Evolutionary conservation across 2,329 filamentous ascomycete species (phyloP), one percentile per base, ranked within the genome.

Genomic region (Fusarium sp.): DNA sequence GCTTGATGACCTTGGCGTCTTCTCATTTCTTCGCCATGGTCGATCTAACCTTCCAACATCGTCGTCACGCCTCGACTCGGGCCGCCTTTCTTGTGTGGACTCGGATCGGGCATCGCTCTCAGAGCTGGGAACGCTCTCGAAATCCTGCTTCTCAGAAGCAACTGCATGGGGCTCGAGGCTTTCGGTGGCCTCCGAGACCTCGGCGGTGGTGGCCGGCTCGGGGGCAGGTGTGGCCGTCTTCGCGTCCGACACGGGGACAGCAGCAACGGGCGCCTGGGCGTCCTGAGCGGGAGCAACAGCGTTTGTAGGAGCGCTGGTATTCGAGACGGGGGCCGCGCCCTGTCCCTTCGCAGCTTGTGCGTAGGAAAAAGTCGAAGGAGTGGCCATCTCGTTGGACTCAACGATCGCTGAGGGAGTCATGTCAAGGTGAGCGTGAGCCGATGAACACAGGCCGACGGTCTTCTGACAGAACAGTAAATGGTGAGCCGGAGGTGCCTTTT

Each of bases 271-370:
- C 25, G 77, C 65, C 64, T 79, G 75, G 31, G 74, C 42, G 31
- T 73, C 75, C 68, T 76, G 75, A 44, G 70, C 56, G 42, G 74
- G 72, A 55, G 69, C 62, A 46, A 64, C 64, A 31, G 69, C 64
- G 44, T 73, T 74, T 58, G 74, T 40, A n/a, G 71, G 58, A 44
- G 74, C 54, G 64, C 66, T 73, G 33, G 71, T 62, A 70, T 70
- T 77, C 62, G 77, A 77, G 27, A 76, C 78, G 68, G 75, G 74
- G 58, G 75, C 65, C 60, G 77, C 67, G 69, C 87, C 82, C 75
- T 91, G 87, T 76, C 94, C 93, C 81, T 96, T 96, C 65, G 95
- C 95, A 77, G 95, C 95, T 86, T 97, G 93, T 75, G 95, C 95
- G 81, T 98, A 98, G 65, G 95, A 97, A 79, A 97, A 97, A 33